Evolutionary conservation across 768 basidiomycete species (phyloP).

Genomic region (Mycena venus): DNA sequence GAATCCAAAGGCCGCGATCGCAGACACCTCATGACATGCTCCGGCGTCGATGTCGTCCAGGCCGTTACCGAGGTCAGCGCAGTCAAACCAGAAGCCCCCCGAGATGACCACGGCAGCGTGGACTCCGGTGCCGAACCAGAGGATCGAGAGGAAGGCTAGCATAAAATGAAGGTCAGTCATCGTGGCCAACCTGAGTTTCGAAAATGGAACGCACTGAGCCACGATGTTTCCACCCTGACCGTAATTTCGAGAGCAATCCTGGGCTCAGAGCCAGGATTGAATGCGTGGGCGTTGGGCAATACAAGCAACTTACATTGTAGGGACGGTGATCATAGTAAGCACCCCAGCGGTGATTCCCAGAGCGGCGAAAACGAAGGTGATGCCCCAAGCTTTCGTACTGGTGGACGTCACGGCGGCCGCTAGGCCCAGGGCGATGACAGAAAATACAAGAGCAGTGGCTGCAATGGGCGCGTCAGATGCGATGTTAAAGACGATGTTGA

Average conservation of each 20-base stretch:
- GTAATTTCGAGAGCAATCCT: slow-evolving; percentile 25
- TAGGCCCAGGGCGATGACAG: not conserved
- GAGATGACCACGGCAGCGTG: not conserved
- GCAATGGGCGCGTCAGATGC: too few species aligned
- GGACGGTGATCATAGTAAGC: slow-evolving; percentile 10
- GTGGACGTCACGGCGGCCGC: not conserved
- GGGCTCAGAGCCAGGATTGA: not conserved
- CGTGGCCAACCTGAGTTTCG: not conserved
- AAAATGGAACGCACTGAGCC: not conserved
- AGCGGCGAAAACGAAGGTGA: slow-evolving; percentile 10
- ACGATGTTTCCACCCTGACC: slow-evolving; percentile 17
- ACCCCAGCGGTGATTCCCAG: slow-evolving; percentile 17
- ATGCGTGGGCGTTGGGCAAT: not conserved
- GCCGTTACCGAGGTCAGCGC: not conserved
- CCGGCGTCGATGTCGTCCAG: not conserved
- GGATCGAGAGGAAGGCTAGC: slow-evolving; percentile 2
- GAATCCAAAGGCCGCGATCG: slow-evolving; percentile 10
- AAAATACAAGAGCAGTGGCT: too few species aligned
- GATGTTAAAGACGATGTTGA: too few species aligned
- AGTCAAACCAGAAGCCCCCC: not conserved
- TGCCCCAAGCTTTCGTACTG: not conserved
- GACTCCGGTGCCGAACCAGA: slow-evolving; percentile 7
- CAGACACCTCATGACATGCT: not conserved
- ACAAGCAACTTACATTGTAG: slow-evolving; percentile 8
- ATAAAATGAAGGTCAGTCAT: not conserved